These are phyloP conservation scores for rapeseed (Brassica napus) DNA, from an alignment of 345 rosid genomes.

Conservation along the genomic window Da-Ae NC_063442.1:4758001-4758500, in stretches of 20 bases:
- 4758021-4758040: conserved; percentile 89
- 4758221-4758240: conserved; percentile 89
- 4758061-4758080: background rate
- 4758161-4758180: conserved; percentile 92
- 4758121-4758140: conserved; percentile 65
- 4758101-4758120: background rate
- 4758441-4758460: background rate
- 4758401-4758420: background rate
- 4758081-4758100: background rate
- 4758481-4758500: background rate
- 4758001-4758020: conserved; percentile 94
- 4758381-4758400: background rate
- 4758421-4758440: background rate
- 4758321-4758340: background rate
- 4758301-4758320: background rate
- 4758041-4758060: conserved; percentile 1
- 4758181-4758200: conserved; percentile 95
- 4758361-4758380: background rate
- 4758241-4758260: conserved; percentile 89
- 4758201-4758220: conserved; percentile 97
- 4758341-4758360: conserved; percentile 4
- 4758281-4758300: background rate
- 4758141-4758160: conserved; percentile 91
- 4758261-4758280: conserved; percentile 99
- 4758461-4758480: background rate